A percentile compares a stretch with the other conserved stretches of the same genome.
Conservation (phyloP, 2,329 filamentous ascomycete species). For the Hypoxylon sp. region DNA sequence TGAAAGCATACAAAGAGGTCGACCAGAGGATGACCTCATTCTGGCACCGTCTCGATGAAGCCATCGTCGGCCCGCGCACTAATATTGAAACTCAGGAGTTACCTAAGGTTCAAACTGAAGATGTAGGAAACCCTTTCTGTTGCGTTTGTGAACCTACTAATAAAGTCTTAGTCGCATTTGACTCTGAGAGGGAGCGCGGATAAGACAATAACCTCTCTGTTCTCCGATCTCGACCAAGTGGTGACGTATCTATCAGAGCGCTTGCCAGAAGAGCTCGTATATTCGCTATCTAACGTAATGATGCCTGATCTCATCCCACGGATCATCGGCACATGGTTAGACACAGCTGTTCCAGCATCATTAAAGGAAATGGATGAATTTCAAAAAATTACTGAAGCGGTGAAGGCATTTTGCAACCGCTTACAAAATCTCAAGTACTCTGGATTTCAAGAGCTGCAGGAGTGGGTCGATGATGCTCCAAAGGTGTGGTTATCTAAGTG, state of each 20-base stretch:
- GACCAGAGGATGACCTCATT: conserved; percentile 72
- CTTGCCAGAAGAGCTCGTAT: conserved; percentile 69
- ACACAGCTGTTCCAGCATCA: conserved; percentile 80
- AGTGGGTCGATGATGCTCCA: conserved; percentile 86
- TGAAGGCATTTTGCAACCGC: conserved; percentile 73
- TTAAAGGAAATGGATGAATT: conserved; percentile 80
- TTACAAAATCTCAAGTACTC: conserved; percentile 76
- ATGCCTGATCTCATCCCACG: conserved; percentile 77
- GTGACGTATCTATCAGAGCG: conserved; percentile 67
- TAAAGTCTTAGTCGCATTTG: conserved; percentile 59
- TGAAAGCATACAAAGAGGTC: conserved; percentile 73
- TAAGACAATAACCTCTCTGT: conserved; percentile 64
- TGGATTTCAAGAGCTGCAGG: conserved; percentile 73
- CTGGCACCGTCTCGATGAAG: conserved; percentile 74
- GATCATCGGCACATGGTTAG: conserved; percentile 81
- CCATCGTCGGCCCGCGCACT: conserved; percentile 73
- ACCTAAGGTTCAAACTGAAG: conserved; percentile 60
- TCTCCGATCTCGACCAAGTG: conserved; percentile 67
- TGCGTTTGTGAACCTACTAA: conserved; percentile 34
- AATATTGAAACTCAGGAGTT: conserved; percentile 56
- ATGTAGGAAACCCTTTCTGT: conserved; percentile 54
- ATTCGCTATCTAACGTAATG: conserved; percentile 76
- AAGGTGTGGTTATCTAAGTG: conserved; percentile 89
- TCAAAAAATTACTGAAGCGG: conserved; percentile 75
- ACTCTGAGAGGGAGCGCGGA: conserved; percentile 61